phyloP scores from a whole-genome alignment of 2,329 filamentous ascomycete species.

The Grosmannia huntii region DNA sequence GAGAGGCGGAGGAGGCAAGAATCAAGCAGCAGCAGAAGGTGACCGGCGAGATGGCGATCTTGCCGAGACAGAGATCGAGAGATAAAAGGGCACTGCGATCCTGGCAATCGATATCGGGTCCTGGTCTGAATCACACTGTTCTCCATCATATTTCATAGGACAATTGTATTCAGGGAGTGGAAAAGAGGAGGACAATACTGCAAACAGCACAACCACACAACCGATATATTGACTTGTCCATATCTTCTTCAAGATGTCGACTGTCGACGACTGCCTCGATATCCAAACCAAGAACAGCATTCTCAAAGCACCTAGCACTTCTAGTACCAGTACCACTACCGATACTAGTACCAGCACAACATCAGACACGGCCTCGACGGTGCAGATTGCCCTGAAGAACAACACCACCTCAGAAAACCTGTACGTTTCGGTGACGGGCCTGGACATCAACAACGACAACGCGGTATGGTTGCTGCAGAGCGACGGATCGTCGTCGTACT shows the following conservation, averaged over 20 bases:
- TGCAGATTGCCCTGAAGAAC: conserved; percentile 53
- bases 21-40: neutral
- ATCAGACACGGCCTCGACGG: conserved; percentile 20
- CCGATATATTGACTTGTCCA: neutral
- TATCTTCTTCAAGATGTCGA: conserved; percentile 14
- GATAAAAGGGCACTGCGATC: neutral
- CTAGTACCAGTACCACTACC: neutral
- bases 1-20: neutral
- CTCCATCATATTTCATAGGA: neutral
- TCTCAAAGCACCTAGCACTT: conserved; percentile 13
- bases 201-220: neutral
- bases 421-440: conserved; percentile 61
- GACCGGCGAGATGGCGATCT: neutral
- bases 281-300: conserved; percentile 15
- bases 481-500: conserved; percentile 54
- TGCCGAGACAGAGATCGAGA: neutral
- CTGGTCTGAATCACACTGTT: neutral
- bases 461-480: conserved; percentile 48
- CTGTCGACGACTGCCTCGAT: conserved; percentile 15
- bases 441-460: conserved; percentile 45
- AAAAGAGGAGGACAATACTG: neutral
- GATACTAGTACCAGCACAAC: neutral
- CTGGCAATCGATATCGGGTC: neutral
- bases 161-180: neutral
- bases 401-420: conserved; percentile 46